Base-by-base conservation (phyloP, 2,329 filamentous ascomycete genomes). In the Clarireedia monteithiana region DNA sequence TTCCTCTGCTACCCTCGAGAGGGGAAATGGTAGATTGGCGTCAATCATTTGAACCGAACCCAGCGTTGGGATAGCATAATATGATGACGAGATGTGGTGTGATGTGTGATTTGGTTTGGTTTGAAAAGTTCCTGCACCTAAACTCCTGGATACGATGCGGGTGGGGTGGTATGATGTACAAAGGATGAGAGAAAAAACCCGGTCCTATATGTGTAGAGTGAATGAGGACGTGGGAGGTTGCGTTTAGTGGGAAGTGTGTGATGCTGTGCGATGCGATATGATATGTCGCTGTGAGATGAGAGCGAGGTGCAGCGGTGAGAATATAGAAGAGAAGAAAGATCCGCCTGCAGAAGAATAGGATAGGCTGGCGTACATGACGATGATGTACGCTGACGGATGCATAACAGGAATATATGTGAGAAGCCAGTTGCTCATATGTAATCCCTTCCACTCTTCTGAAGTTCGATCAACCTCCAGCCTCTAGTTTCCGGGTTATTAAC, bases 361-460 rank as follows among this genome's bases (percentile, higher is more conserved):
- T 42, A 42, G 20, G 20, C 20, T 20, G 20, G 39, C 3, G 6
- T 30, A 3, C 7, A n/a, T 34, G 23, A 20, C 20, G 27, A 6
- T 7, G 15, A 17, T 20, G 20, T 20, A 53, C 12, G 26, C n/a
- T 34, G 26, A 34, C 30, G 30, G 30, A 34, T 12, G 15, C 20
- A 30, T 6, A 30, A 30, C 46, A 48, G 14, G 12, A 17, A 30
- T n/a, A 12, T 26, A 9, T 20, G 9, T 12, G 30, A 34, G 30
- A 34, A 20, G 36, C 51, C 42, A 24, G 30, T 44, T 34, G 39
- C 60, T 83, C 76, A 88, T 62, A 86, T 84, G 67, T 88, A 97
- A 75, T 99, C 94, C 68, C 94, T 84, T 55, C 89, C 92, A 72
- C 90, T 95, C 85, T 99, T 99, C 74, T 99, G 94, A 77, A 99